These are phyloP conservation scores for Trametes meyenii DNA, from an alignment of 768 basidiomycete species.

Conservation along the genomic window DNA sequence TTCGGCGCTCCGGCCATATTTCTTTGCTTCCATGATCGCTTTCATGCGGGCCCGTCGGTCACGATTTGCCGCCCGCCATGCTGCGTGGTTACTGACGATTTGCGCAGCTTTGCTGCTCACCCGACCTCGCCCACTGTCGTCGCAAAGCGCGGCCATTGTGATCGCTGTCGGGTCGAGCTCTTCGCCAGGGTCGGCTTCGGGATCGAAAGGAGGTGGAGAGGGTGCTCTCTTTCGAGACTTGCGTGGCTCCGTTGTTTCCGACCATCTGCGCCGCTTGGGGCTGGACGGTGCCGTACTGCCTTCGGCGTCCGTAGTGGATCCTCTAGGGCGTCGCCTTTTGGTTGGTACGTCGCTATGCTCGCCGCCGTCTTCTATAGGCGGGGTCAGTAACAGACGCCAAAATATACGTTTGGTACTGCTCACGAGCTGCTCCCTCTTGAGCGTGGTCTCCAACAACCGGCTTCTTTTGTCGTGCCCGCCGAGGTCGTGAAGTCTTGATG, in stretches of 20 bases:
- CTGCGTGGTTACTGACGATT: slow-evolving; percentile 68
- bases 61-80: slow-evolving; percentile 70
- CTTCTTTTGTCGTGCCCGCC: not conserved
- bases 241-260: slow-evolving; percentile 30
- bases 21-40: slow-evolving; percentile 68
- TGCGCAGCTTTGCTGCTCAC: slow-evolving; percentile 77
- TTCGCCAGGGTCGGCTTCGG: slow-evolving; percentile 68
- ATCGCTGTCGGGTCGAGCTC: slow-evolving; percentile 79
- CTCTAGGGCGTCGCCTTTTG: slow-evolving; percentile 7
- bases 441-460: not conserved
- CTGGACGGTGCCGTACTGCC: not conserved
- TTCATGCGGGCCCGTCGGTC: slow-evolving; percentile 70
- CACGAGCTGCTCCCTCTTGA: not conserved
- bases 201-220: slow-evolving; percentile 58
- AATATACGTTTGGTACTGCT: not conserved
- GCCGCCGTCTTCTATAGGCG: not conserved
- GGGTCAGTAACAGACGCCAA: not conserved
- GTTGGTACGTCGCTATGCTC: not conserved
- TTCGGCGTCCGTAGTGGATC: not conserved
- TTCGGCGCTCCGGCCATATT: slow-evolving; percentile 62
- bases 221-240: slow-evolving; percentile 46
- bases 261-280: slow-evolving; percentile 25
- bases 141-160: slow-evolving; percentile 83
- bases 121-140: slow-evolving; percentile 77
- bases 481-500: not conserved